Conservation (phyloP, 345 rosid species). For the Carallia brachiata region DNA sequence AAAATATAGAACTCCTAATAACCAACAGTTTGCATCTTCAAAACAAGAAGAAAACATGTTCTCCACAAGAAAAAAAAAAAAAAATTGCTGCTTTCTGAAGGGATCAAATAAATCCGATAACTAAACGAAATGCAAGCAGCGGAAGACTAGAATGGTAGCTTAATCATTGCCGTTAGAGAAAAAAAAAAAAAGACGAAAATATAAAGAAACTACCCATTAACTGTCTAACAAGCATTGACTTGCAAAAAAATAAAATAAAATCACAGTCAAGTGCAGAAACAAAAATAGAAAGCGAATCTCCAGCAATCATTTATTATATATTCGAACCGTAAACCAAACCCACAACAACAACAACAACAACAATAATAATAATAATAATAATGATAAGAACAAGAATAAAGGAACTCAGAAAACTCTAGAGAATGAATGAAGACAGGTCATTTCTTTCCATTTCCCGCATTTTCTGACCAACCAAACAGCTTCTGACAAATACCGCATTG, state of each 20-base stretch:
- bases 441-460: conserved; percentile 24
- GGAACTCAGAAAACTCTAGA: too few relatives aligned
- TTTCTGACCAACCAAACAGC: conserved; percentile 33
- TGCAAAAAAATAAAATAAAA: background rate
- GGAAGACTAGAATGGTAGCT: too few relatives aligned
- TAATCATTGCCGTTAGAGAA: background rate
- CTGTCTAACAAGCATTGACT: background rate
- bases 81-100: too few relatives aligned
- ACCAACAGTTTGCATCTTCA: background rate
- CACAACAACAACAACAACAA: background rate
- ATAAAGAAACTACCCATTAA: background rate
- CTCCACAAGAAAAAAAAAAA: too few relatives aligned
- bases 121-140: too few relatives aligned
- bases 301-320: background rate
- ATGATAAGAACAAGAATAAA: background rate
- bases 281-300: background rate
- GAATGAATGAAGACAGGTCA: background rate
- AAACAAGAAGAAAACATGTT: background rate
- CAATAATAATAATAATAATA: background rate
- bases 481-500: background rate
- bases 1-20: background rate
- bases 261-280: background rate
- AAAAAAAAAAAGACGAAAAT: background rate
- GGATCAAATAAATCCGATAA: too few relatives aligned
- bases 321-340: too few relatives aligned